Base-by-base conservation (phyloP, 371 early-diverging fungal genomes). In the Mucor sp. region DNA sequence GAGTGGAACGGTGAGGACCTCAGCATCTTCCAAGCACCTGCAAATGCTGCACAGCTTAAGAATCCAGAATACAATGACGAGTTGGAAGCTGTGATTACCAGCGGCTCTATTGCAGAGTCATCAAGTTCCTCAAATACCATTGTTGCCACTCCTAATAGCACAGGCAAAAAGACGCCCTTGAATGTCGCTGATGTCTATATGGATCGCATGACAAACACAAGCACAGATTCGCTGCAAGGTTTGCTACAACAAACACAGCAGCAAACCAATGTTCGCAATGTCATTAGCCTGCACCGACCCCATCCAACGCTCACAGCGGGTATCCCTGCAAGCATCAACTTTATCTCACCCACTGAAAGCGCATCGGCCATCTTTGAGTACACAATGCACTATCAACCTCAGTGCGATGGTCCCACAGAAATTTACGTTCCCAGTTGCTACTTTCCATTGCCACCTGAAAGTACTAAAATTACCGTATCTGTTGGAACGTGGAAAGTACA, bases 1-100 rank as follows among this genome's bases (percentile, higher is more conserved):
- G 69, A 58, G 21, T 92, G 93, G 93, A 89, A 90, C 60, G 90
- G 90, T 3, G 93, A 92, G 57, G 91, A 92, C 70, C 69, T 92
- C 23, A 81, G 80, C 61, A 66, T 86, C 1, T 84, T 79, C 77
- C 82, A 84, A 65, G 8, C 67, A 15, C 11, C 37, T 19, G 37
- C 57, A 2, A 35, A 25, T 3, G 48, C 23, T 50, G 32, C 44
- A 44, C 7, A 12, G 8, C 25, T 27, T 14, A 53, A 53, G 21
- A 25, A 27, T 12, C 23, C 27, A 25, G 53, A 25, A 4, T 53
- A 15, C 25, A 53, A 15, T 1, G 25, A 15, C 14, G 61, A 61
- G 7, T 12, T 43, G 25, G 27, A 50, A 11, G 39, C 17, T 15
- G 60, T 41, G 14, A 17, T 59, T 41, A 59, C 60, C 7, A 39